These are phyloP conservation scores for Gynochthodes officinalis DNA, from an alignment of 257 asterid genomes.

Conservation along the genomic window DNA sequence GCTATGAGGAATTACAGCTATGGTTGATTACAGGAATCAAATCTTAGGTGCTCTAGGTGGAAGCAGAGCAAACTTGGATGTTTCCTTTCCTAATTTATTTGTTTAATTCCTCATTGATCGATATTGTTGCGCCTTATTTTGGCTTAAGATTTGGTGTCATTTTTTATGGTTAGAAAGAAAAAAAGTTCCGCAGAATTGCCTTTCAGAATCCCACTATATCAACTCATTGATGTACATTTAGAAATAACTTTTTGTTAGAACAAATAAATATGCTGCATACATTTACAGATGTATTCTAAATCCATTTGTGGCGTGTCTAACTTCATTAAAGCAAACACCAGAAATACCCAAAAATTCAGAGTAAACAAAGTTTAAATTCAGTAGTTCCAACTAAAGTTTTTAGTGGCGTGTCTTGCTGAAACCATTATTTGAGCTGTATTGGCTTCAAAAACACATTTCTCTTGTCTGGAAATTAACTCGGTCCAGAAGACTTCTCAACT, in stretches of 20 bases:
- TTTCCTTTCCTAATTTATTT: not conserved
- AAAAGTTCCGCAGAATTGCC: not conserved
- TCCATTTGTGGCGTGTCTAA: not conserved
- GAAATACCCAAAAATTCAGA: not conserved
- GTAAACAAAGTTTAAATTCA: not conserved
- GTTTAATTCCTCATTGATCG: not conserved
- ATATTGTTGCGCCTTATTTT: not conserved
- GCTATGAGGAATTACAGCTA: constrained; percentile 15
- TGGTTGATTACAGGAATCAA: too few relatives aligned
- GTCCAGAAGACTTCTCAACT: not conserved
- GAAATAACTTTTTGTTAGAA: too few relatives aligned
- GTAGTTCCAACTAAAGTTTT: constrained; percentile 29
- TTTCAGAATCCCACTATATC: not conserved
- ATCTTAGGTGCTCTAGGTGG: not conserved
- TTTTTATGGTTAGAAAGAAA: not conserved
- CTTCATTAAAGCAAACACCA: not conserved
- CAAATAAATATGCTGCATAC: too few relatives aligned
- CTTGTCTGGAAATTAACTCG: not conserved
- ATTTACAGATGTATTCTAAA: too few relatives aligned
- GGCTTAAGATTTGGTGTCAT: not conserved
- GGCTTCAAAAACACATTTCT: constrained; percentile 29
- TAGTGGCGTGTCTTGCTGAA: constrained; percentile 39
- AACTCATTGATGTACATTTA: too few relatives aligned
- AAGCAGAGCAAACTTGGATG: not conserved
- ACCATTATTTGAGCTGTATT: constrained; percentile 40